These are phyloP conservation scores for Trichosphaerium sp. DNA, from an alignment of 78 protist species.

Conservation along the genomic window DNA sequence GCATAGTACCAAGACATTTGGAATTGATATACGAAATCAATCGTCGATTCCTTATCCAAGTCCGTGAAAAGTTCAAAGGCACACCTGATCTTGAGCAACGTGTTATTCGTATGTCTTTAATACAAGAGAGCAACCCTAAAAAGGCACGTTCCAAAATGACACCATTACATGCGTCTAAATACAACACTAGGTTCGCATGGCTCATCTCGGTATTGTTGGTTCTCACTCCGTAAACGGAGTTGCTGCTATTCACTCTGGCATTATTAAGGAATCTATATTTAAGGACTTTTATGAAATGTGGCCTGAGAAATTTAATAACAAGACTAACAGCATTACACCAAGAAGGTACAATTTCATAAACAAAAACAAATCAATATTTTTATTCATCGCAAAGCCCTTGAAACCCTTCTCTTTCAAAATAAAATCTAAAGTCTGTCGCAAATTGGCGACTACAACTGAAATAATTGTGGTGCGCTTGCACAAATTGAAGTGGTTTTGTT, in stretches of 20 bases:
- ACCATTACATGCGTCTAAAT: no score
- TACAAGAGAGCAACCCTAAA: conserved; percentile 72
- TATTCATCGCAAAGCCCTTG: no score
- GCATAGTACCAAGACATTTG: conserved; percentile 88
- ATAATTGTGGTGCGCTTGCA: no score
- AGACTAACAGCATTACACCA: conserved; percentile 95
- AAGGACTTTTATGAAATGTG: conserved; percentile 64
- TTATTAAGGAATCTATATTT: conserved; percentile 69
- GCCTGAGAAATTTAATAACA: conserved; percentile 78
- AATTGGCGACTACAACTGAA: no score
- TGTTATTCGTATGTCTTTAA: conserved; percentile 67
- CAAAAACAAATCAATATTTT: no score
- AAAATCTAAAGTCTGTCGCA: no score
- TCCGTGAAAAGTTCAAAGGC: conserved; percentile 8
- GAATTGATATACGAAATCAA: conserved; percentile 89
- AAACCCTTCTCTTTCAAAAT: no score
- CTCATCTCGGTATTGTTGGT: conserved; percentile 81
- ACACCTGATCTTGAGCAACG: conserved; percentile 13
- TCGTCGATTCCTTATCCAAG: conserved; percentile 22
- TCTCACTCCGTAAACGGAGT: conserved; percentile 88
- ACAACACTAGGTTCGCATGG: conserved; percentile 77
- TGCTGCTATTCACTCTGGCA: conserved; percentile 83
- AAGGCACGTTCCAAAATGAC: not conserved
- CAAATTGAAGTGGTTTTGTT: no score
- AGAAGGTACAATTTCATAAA: no score